Evolutionary conservation across 768 basidiomycete genomes (phyloP).

Genomic region (Russula foetens): DNA sequence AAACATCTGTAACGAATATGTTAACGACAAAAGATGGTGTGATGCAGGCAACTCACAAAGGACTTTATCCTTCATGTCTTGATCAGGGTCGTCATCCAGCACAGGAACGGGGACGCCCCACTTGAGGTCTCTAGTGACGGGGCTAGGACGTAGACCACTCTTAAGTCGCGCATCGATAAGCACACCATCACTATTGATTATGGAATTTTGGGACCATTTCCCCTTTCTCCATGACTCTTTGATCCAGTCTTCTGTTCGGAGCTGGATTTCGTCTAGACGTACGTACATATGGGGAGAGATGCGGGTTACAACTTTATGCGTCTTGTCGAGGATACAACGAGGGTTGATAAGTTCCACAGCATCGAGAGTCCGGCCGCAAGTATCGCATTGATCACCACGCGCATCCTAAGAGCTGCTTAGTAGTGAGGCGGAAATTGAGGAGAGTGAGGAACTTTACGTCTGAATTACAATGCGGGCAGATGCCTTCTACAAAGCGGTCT

Average conservation of each 20-base stretch:
- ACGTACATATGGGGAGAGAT: constrained; percentile 90
- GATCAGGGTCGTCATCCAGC: constrained; percentile 58
- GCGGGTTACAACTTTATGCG: constrained; percentile 67
- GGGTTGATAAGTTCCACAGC: constrained; percentile 91
- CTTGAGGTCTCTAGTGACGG: constrained; percentile 85
- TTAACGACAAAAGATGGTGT: neutral
- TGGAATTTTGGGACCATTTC: constrained; percentile 88
- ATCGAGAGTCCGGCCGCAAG: constrained; percentile 86
- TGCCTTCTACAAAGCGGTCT: constrained; percentile 97
- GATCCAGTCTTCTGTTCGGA: constrained; percentile 82
- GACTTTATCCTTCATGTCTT: constrained; percentile 90
- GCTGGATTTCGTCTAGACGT: constrained; percentile 75
- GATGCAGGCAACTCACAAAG: constrained; percentile 57
- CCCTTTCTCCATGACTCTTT: constrained; percentile 69
- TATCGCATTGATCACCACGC: constrained; percentile 96
- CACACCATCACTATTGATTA: constrained; percentile 81
- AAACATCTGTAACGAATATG: constrained; percentile 57
- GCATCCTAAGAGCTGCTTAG: constrained; percentile 56
- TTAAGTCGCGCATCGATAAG: constrained; percentile 86
- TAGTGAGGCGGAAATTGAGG: neutral
- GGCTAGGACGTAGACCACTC: constrained; percentile 77
- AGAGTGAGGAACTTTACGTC: constrained; percentile 38
- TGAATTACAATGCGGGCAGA: constrained; percentile 86
- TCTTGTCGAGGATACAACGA: constrained; percentile 82
- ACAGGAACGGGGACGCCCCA: constrained; percentile 96